Evolutionary conservation across 2,329 filamentous ascomycete species (phyloP).

Genomic region (Trichothecium roseum): DNA sequence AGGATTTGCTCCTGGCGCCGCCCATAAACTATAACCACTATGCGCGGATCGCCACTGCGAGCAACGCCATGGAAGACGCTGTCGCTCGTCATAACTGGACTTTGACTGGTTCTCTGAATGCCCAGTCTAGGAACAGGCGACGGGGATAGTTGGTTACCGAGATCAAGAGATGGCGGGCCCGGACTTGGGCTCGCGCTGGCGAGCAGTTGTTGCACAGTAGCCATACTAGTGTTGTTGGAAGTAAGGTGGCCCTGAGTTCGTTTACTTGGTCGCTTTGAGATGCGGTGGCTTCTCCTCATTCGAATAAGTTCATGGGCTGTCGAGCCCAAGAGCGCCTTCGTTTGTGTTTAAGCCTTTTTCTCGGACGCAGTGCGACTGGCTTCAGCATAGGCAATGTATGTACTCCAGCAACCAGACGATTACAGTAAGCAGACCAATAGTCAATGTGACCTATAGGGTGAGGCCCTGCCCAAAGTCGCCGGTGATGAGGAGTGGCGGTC

Average conservation of each 20-base stretch:
- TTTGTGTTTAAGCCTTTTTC: too few species aligned
- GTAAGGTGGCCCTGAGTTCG: background rate
- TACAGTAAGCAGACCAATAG: too few species aligned
- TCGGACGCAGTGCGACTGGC: too few species aligned
- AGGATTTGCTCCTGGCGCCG: constrained; percentile 65
- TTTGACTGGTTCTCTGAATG: constrained; percentile 23
- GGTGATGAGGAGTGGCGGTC: too few species aligned
- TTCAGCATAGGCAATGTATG: too few species aligned
- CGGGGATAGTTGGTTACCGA: background rate
- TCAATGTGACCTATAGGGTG: too few species aligned
- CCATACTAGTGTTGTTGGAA: constrained; percentile 15
- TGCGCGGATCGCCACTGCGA: constrained; percentile 44
- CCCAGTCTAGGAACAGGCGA: constrained; percentile 14
- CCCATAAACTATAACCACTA: constrained; percentile 59
- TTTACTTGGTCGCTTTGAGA: background rate
- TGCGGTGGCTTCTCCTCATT: too few species aligned
- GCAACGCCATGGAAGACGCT: constrained; percentile 31
- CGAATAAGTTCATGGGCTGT: too few species aligned
- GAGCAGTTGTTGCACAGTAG: constrained; percentile 26
- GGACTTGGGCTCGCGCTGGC: constrained; percentile 20
- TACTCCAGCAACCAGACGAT: too few species aligned
- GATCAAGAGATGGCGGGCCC: constrained; percentile 10
- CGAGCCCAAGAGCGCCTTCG: too few species aligned
- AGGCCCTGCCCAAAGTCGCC: too few species aligned
- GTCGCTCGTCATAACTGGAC: constrained; percentile 22